Evolutionary conservation across 176 grass and related monocot species (phyloP), one percentile per base, ranked within the genome.

Genomic region (Avena atlantica): DNA sequence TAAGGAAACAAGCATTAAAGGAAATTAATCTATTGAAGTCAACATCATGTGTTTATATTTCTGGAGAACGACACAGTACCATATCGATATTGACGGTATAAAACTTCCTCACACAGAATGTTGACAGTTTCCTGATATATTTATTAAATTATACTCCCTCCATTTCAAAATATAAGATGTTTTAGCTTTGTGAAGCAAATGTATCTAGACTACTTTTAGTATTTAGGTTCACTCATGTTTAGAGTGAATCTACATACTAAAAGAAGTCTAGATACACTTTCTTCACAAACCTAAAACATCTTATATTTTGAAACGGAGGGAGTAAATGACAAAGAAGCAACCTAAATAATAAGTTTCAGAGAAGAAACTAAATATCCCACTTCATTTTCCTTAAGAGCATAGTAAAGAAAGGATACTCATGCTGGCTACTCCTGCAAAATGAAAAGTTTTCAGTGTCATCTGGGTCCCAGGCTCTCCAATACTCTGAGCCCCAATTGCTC

Each of bases 371-470:
- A 87, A 56, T 8, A 2, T 6, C 63, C 13, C 21, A 75, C 11
- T 59, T 74, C 12, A 75, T 48, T 79, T 83, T 89, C 31, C 25
- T 78, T 21, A 86, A 84, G 20, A 56, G 56, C 21, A n/a, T 56
- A 55, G 76, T 80, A 84, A 84, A 74, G 78, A 79, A 81, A 90
- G 88, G 93, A 95, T 95, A 95, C 93, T 98, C 96, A 98, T 98
- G 86, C 93, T 98, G 81, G 96, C 96, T 86, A 98, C 96, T 91
- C 96, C 96, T 72, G 96, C 96, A 95, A 98, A 98, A 74, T 98
- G 96, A 70, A 98, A 98, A 48, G 96, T 98, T 88, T 98, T 98
- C 55, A 98, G 64, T 49, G 96, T 98, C 96, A 98, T 98, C 74
- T 98, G 96, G 44, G 96, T 98, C 74, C 96, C 96, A 63, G 96